Evolutionary conservation across 345 rosid species (phyloP), one percentile per base, ranked within the genome.

Genomic region (Acer campestre): DNA sequence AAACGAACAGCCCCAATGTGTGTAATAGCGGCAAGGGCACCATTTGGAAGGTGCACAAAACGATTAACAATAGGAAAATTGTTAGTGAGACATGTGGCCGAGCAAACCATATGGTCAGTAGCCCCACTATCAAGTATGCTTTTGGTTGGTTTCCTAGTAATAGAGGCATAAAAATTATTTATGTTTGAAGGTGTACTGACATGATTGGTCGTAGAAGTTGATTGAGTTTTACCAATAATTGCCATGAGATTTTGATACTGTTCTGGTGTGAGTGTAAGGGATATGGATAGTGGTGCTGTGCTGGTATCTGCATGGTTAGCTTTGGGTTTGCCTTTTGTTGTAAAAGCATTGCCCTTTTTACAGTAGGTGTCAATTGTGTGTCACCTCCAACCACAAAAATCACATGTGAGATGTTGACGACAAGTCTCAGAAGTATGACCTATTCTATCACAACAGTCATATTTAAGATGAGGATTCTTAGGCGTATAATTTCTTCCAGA

Each of bases 91-190:
- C 2, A 11, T 1, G 61, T 18, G 9, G 3, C 44, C 10, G 10
- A 42, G 7, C 46, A 56, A 17, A 56, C 22, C 61, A 56, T 56
- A 6, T 44, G 12, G 0, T 44, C 2, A 8, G 12, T 44, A 10
- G 49, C 49, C 2, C 3, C 13, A 1, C 2, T 44, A 10, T 44
- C 49, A 40, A 40, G 44, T 40, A 40, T 40, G 1, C 44, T 7
- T 0, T 3, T 1, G 0, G 1, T 40, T 0, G 0, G 10, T 40
- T 40, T 6, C 9, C 44, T 8, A 0, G 10, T 6, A 40, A 40
- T 40, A 40, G 10, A 40, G 44, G 44, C 44, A 40, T 2, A 12
- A 16, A 53, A 53, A 0, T 16, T 53, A 1, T 16, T 31, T 31
- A 0, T 31, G 5, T 31, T 31, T 3, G 35, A 31, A 31, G 35